Percentiles rank a stretch among this genome's conserved stretches.
Evolutionary conservation across 306 rosid species (phyloP).

Genomic region (Spatholobus suberectus): DNA sequence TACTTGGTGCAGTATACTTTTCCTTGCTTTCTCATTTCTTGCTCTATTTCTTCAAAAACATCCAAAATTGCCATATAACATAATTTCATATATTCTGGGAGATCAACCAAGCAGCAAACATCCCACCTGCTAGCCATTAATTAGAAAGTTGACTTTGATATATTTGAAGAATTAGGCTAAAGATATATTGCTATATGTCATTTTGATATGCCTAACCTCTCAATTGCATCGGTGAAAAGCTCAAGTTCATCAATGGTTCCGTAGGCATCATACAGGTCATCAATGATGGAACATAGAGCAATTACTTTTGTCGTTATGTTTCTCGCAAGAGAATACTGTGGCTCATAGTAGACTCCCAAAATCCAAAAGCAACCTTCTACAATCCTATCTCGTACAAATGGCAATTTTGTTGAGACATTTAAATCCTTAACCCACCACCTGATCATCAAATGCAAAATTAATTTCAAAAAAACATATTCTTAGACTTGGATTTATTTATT

Average conservation of each 20-base stretch:
- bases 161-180: too few relatives aligned
- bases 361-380: too few relatives aligned
- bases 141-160: neutral
- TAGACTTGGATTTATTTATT: too few relatives aligned
- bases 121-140: constrained; percentile 30
- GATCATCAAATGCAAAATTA: neutral
- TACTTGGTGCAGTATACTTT: neutral
- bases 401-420: too few relatives aligned
- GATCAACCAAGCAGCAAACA: constrained; percentile 30
- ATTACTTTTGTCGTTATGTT: constrained; percentile 28
- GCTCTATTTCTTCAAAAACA: constrained; percentile 39
- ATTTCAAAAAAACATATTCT: neutral
- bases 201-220: constrained; percentile 35
- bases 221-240: constrained; percentile 47
- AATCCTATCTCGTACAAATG: too few relatives aligned
- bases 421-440: too few relatives aligned
- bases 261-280: constrained; percentile 51
- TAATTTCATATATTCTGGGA: constrained; percentile 40
- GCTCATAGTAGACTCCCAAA: neutral
- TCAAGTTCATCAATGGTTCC: constrained; percentile 59
- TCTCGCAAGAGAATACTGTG: constrained; percentile 40
- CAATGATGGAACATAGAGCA: too few relatives aligned
- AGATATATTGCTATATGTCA: neutral
- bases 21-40: constrained; percentile 37
- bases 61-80: constrained; percentile 6